Evolutionary conservation across 2,329 filamentous ascomycete species (phyloP).

Genomic region (Sphaerostilbella broomeana): DNA sequence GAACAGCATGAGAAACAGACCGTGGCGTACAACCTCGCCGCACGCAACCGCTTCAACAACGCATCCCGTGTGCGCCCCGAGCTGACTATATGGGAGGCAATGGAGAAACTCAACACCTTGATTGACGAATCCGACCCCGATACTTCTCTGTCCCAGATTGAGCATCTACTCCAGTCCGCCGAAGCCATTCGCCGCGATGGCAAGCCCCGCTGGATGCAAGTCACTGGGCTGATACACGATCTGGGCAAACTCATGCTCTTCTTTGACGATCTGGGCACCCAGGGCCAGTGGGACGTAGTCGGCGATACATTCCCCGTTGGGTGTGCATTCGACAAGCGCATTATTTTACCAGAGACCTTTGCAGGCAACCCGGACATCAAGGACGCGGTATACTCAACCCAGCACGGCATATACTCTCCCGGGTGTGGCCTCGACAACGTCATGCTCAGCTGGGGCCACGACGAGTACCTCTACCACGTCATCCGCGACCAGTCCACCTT

Average conservation of each 20-base stretch:
- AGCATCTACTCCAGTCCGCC: constrained; percentile 81
- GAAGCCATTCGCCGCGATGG: constrained; percentile 84
- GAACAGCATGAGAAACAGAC: constrained; percentile 68
- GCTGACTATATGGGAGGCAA: constrained; percentile 86
- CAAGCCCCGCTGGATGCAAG: constrained; percentile 76
- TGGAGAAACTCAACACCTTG: constrained; percentile 85
- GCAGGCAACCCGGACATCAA: constrained; percentile 64
- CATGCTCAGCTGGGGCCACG: constrained; percentile 86
- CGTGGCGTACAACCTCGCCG: constrained; percentile 76
- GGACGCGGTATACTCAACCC: constrained; percentile 66
- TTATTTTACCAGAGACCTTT: constrained; percentile 79
- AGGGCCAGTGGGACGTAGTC: constrained; percentile 90
- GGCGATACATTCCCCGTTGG: constrained; percentile 79
- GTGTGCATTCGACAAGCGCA: constrained; percentile 65
- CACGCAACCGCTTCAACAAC: constrained; percentile 53
- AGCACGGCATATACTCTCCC: constrained; percentile 71
- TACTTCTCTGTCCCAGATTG: constrained; percentile 79
- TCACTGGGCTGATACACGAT: constrained; percentile 72
- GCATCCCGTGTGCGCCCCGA: constrained; percentile 56
- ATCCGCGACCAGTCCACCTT: constrained; percentile 75
- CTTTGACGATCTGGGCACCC: constrained; percentile 56
- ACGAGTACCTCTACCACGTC: constrained; percentile 82
- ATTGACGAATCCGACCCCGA: constrained; percentile 90
- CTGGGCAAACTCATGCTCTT: constrained; percentile 75
- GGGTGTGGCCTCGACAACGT: constrained; percentile 80